Conservation (phyloP, 2,329 filamentous ascomycete genomes). For the Penicillium brevicompactum region DNA sequence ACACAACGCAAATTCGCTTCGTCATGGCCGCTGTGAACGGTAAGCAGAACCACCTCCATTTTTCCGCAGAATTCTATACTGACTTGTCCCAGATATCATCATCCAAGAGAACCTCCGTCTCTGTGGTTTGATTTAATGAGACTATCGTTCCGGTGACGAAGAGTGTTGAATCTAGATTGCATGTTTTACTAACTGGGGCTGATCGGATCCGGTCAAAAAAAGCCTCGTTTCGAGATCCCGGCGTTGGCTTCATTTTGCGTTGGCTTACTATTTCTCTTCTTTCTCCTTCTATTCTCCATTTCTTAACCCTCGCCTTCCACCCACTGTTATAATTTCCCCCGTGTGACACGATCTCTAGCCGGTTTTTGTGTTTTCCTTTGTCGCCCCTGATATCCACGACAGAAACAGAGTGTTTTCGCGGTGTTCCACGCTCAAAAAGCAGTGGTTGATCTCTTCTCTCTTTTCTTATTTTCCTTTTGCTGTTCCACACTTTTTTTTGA, state of each 20-base stretch:
- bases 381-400: slow-evolving; percentile 27
- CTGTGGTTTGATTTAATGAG: slow-evolving; percentile 87
- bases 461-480: slow-evolving; percentile 30
- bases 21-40: slow-evolving; percentile 99
- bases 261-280: slow-evolving; percentile 6
- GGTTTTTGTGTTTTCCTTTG: slow-evolving; percentile 24
- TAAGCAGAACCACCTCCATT: slow-evolving; percentile 49
- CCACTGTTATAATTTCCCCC: slow-evolving; percentile 30
- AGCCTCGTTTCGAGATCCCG: slow-evolving; percentile 26
- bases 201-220: slow-evolving; percentile 27
- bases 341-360: slow-evolving; percentile 33
- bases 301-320: slow-evolving; percentile 24
- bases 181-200: slow-evolving; percentile 34
- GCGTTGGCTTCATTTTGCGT: slow-evolving; percentile 22
- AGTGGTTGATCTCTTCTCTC: slow-evolving; percentile 18
- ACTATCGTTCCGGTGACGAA: slow-evolving; percentile 27
- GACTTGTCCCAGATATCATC: slow-evolving; percentile 78
- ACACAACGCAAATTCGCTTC: slow-evolving; percentile 98
- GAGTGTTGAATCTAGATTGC: slow-evolving; percentile 36
- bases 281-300: slow-evolving; percentile 27
- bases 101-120: slow-evolving; percentile 98
- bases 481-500: slow-evolving; percentile 29
- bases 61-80: background rate
- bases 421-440: background rate
- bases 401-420: slow-evolving; percentile 21